Base-by-base conservation (phyloP, 2,329 filamentous ascomycete genomes). In the Didymella pomorum region DNA sequence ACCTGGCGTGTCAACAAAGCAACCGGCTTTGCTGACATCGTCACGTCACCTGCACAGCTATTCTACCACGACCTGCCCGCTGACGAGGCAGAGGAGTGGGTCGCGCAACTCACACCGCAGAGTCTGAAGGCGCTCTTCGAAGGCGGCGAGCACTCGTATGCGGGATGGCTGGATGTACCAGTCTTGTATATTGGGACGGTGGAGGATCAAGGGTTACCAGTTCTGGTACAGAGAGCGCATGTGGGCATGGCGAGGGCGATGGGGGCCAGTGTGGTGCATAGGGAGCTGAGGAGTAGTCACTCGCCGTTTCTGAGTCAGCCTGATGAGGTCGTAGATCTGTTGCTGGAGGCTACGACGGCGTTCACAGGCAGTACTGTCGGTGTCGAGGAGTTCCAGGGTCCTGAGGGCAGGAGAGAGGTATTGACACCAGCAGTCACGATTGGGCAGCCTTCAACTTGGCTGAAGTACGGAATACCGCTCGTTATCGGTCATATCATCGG, bases 61-160 rank as follows among this genome's bases (percentile, higher is more conserved):
- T 81, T 85, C 56, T 85, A 84, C 56, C 81, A 84, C 58, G 82
- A 85, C 65, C 57, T 85, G 0, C 73, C 81, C 0, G 65, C 60
- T 0, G 76, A 79, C 1, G 82, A 84, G 50, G 79, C 71, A 0
- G 69, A 78, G 3, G 70, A 71, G 39, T 83, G 81, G 79, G 75
- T 76, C 1, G 67, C 65, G 0, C 75, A 78, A 56, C 79, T 84
- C 5, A 72, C 66, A 0, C 64, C 62, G 0, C 81, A 84, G 20
- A 76, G 76, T 3, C 65, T 82, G 8, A 81, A 80, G 46, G 65
- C 81, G 0, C 63, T 83, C n/a, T 78, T 76, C 4, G 79, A 81
- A 33, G 82, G 80, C 0, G 77, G 77, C 0, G 79, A 84, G 56
- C 55, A 74, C 45, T 60, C 73, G 0, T 82, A 84, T 58, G 70